Conservation (phyloP, 768 basidiomycete species). For the Russula brevipes region DNA sequence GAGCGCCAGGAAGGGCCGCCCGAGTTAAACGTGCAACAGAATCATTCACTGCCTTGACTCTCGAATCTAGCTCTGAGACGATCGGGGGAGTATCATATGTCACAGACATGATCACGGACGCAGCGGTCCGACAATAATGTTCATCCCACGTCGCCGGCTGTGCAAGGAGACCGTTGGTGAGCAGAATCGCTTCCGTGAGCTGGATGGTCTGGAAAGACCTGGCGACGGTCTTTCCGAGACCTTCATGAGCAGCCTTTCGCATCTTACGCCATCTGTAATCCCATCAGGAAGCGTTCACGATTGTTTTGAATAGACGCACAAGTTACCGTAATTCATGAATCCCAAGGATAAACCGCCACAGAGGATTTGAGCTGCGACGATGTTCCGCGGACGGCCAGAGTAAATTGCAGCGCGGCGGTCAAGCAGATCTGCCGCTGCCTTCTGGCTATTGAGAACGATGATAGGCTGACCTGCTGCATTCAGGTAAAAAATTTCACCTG, state of each 20-base stretch:
- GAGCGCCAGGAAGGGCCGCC: conserved; percentile 14
- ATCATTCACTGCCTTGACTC: conserved; percentile 8
- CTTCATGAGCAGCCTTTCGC: neutral
- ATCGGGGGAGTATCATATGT: conserved; percentile 15
- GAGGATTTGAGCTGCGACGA: no score
- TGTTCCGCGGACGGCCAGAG: neutral
- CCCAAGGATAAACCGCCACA: conserved; percentile 2
- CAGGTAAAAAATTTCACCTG: conserved; percentile 22
- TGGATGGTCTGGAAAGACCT: no score
- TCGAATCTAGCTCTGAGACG: conserved; percentile 2
- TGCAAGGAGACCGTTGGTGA: no score
- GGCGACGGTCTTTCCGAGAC: no score
- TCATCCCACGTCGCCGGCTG: neutral
- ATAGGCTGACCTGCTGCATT: conserved; percentile 21
- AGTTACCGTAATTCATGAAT: neutral
- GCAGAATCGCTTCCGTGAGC: neutral
- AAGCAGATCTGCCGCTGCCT: no score
- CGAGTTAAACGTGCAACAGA: conserved; percentile 7
- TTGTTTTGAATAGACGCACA: neutral
- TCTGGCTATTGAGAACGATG: no score
- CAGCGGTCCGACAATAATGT: conserved; percentile 14
- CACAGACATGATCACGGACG: conserved; percentile 19
- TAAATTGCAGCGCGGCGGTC: no score
- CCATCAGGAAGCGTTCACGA: neutral
- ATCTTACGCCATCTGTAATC: conserved; percentile 18